Base-by-base conservation (phyloP, 768 basidiomycete genomes). In the Serendipita sp. region DNA sequence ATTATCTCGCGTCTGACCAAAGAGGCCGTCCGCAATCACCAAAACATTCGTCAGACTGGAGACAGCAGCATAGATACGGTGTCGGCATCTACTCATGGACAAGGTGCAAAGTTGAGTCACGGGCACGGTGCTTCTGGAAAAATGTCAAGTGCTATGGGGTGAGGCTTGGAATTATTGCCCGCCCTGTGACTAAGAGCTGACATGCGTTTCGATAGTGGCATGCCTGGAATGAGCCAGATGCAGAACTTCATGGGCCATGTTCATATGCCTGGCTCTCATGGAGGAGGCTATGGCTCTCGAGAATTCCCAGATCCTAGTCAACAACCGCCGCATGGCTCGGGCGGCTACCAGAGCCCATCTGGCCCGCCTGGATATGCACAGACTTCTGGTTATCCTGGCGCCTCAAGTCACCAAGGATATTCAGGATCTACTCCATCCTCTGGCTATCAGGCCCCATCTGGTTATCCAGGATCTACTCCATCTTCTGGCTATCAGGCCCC, bases 11-110 rank as follows among this genome's bases (percentile, higher is more conserved):
- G 85, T 27, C 79, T 90, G 31, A 74, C 75, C 18, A 88, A 86
- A 71, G 76, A 85, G 10, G 72, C 83, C 0, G 87, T 91, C 0
- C 80, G 84, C 3, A 81, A 81, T 67, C 87, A 90, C 73, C 74
- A 85, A 71, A 90, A 90, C 71, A 77, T 84, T 36, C 82, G 88
- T 0, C 69, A 76, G 3, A 75, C 75, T 0, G 81, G 81, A 2
- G 79, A 84, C 67, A 80, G 81, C 33, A 79, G 81, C 2, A 64
- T 73, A 0, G 64, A 80, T 8, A 73, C 75, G 11, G 55, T 60
- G 27, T 5, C 11, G 4, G 18, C 36, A 11, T 4, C 27, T n/a
- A 60, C 29, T 10, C 55, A 60, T 36, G 55, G 55, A 27, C 11
- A 60, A 10, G 29, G 16, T 3, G 55, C 55, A 8, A 29, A 10